Evolutionary conservation across 2,329 filamentous ascomycete species (phyloP).

Genomic region (Acarospora socialis): DNA sequence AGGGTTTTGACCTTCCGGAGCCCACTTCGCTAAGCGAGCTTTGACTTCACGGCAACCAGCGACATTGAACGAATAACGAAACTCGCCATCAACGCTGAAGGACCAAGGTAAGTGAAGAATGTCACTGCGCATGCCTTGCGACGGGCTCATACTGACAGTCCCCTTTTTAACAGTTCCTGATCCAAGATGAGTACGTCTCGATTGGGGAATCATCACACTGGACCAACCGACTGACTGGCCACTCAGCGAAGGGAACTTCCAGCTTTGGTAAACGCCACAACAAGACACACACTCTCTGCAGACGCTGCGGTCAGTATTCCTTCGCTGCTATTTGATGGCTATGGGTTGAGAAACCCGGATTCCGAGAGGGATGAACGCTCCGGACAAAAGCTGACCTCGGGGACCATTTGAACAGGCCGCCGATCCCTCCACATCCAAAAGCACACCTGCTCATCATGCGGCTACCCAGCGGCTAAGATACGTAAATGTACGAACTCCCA

Average conservation of each 20-base stretch:
- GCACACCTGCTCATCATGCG: conserved; percentile 91
- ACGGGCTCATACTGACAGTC: too few relatives aligned
- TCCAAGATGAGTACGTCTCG: conserved; percentile 44
- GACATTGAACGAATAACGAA: too few relatives aligned
- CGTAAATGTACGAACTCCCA: conserved; percentile 76
- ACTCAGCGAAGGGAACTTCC: conserved; percentile 54
- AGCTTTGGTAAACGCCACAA: conserved; percentile 76
- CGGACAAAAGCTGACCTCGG: background rate
- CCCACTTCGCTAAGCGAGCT: too few relatives aligned
- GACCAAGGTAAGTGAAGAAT: too few relatives aligned
- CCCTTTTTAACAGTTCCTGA: too few relatives aligned
- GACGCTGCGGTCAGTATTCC: conserved; percentile 78
- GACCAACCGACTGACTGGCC: conserved; percentile 28
- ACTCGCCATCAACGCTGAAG: too few relatives aligned
- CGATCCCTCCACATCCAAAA: conserved; percentile 99
- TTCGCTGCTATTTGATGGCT: conserved; percentile 8
- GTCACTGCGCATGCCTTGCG: too few relatives aligned
- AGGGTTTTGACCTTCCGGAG: too few relatives aligned
- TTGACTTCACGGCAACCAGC: too few relatives aligned
- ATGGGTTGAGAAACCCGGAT: too few relatives aligned
- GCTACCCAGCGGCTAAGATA: conserved; percentile 93
- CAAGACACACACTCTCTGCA: conserved; percentile 97
- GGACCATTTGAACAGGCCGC: conserved; percentile 47
- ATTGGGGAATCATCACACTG: conserved; percentile 11
- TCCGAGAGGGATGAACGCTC: too few relatives aligned